Base-by-base conservation (phyloP, 345 rosid genomes). In the Acer yangbiense region DNA sequence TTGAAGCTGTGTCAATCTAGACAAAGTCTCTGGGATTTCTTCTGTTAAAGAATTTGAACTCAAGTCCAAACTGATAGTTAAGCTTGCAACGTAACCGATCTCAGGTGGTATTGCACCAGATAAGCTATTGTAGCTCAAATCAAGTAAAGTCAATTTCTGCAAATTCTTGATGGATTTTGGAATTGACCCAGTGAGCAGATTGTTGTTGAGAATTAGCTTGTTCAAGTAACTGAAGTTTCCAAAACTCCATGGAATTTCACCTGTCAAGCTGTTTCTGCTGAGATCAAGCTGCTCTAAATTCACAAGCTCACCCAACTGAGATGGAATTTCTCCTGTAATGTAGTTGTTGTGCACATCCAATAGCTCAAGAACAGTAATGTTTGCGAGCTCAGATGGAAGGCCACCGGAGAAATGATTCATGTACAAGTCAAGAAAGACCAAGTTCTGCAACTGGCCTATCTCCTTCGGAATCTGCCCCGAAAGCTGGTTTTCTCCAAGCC, bases 281-380 rank as follows among this genome's bases (percentile, higher is more conserved):
- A 96, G 86, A 83, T 95, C 98, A 84, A 96, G 97, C 87, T 90
- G 98, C 94, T 96, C 99, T 46, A 96, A 83, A 77, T 96, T 96
- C 80, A 96, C 97, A 32, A 93, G 94, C 86, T 91, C 90, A 76
- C 98, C 98, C 13, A 96, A 77, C 82, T 91, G 90, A 70, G 85
- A 54, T 18, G 99, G 98, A 65, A 96, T 91, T 68, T 84, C 91
- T 29, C 97, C 99, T 2, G 89, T 85, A 18, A 93, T 79, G 88
- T 92, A 81, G 87, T 96, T 96, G 73, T 91, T 92, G 84, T 93
- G 98, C 65, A 91, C 88, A 84, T 95, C 98, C 83, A 95, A 77
- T 80, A 89, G 86, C 90, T 95, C 98, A 25, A 95, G 90, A 61
- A 95, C 98, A 1, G 95, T 83, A 72, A 91, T 82, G 79, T 93